Evolutionary conservation across 2,329 filamentous ascomycete species (phyloP), one percentile per base, ranked within the genome.

Genomic region (Cordyceps javanica): DNA sequence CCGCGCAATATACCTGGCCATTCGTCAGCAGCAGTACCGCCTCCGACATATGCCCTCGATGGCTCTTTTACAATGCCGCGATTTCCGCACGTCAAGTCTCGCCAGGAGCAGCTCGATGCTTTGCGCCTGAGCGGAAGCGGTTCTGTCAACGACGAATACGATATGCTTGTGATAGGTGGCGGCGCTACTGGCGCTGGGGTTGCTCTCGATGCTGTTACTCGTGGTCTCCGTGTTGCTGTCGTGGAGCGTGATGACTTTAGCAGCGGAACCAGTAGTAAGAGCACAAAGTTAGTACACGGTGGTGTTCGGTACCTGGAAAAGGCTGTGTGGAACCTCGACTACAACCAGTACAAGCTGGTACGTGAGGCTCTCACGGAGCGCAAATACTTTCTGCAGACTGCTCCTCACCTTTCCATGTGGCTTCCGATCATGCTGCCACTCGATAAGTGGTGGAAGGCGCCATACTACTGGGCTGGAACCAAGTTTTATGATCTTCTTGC

Each of bases 401-500:
- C 87, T 11, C 87, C 87, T 38, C 87, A 90, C 77, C 76, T 90
- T 57, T 88, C 85, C 60, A 81, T 77, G 70, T 89, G 87, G 85
- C 77, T 90, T 23, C 87, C 87, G 25, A 90, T 90, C 65, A 90
- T 90, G 87, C 76, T 90, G 61, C 87, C 87, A 5, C 75, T 90
- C 59, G 82, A 88, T 69, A 85, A 84, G 68, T 90, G 86, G 87
- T 90, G 86, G 85, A 87, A 90, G 70, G 86, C 83, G 23, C 87
- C 87, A 6, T 90, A 90, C 72, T 90, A 88, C 70, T 90, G 87
- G 87, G 82, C 80, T 39, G 87, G 87, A 52, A 89, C 86, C 60
- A 95, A 95, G 72, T 83, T 85, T 64, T 96, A 95, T 72, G 91
- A 95, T 72, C 83, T 91, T 65, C 79, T 95, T 62, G 91, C 91